Evolutionary conservation across 768 basidiomycete genomes (phyloP).

Genomic region (Panaeolus papilionaceus): DNA sequence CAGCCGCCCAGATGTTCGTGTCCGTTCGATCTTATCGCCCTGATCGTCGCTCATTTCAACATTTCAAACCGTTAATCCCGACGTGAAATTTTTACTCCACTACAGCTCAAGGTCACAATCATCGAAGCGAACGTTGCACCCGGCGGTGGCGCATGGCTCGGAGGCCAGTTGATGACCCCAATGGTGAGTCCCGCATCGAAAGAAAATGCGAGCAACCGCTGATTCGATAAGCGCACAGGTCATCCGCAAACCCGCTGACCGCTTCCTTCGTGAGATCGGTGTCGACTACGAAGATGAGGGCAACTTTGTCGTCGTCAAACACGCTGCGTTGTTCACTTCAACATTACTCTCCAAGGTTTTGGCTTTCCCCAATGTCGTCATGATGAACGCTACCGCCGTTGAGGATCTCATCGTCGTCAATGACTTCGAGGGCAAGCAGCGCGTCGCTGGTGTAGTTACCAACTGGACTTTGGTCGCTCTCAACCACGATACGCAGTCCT

Average conservation of each 20-base stretch:
- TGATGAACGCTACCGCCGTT: conserved; percentile 83
- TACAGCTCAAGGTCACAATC: conserved; percentile 57
- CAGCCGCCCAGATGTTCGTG: conserved; percentile 64
- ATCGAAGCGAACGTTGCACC: conserved; percentile 84
- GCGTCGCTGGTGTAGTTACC: conserved; percentile 57
- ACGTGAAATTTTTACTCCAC: background rate
- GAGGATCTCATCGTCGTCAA: conserved; percentile 78
- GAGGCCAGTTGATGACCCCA: conserved; percentile 79
- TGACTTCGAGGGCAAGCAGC: conserved; percentile 59
- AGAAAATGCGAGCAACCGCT: background rate
- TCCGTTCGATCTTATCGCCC: conserved; percentile 6
- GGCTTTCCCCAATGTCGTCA: conserved; percentile 70
- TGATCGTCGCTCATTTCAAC: conserved; percentile 11
- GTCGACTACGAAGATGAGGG: conserved; percentile 84
- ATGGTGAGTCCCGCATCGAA: conserved; percentile 53
- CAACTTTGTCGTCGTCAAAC: conserved; percentile 79
- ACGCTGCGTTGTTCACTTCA: conserved; percentile 82
- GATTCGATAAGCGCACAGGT: conserved; percentile 46
- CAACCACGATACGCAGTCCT: conserved; percentile 78
- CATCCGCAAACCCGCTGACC: conserved; percentile 78
- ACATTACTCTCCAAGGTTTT: conserved; percentile 76
- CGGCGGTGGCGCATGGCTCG: conserved; percentile 80
- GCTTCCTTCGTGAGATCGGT: conserved; percentile 71
- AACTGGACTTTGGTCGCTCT: conserved; percentile 59
- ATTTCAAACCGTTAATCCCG: background rate